Evolutionary conservation across 345 rosid genomes (phyloP).

Genomic region (Eucalyptus polybractea): DNA sequence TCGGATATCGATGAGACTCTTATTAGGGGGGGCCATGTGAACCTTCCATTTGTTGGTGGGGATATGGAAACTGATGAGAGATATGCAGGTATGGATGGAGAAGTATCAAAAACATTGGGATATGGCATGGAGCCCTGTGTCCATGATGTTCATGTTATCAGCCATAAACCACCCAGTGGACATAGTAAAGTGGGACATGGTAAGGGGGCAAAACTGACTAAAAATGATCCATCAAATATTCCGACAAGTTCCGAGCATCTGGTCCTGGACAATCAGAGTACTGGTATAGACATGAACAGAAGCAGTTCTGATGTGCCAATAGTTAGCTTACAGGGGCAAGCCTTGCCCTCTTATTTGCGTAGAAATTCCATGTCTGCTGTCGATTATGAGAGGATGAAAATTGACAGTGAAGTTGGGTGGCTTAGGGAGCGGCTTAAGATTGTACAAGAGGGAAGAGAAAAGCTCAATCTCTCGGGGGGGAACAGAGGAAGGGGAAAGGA

Average conservation of each 20-base stretch:
- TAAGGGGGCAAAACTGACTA: not conserved
- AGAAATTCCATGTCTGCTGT: conserved; percentile 31
- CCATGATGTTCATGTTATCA: conserved; percentile 38
- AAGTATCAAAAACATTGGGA: not conserved
- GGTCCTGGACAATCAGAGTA: not conserved
- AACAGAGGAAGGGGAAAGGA: conserved; percentile 18
- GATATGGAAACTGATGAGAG: not conserved
- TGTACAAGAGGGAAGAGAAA: conserved; percentile 26
- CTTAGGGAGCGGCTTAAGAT: conserved; percentile 32
- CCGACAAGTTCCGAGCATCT: not conserved
- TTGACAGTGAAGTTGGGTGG: conserved; percentile 40
- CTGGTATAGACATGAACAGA: conserved; percentile 11
- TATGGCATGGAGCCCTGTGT: conserved; percentile 2
- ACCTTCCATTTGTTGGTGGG: not conserved
- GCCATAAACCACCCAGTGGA: conserved; percentile 1
- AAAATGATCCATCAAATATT: not conserved
- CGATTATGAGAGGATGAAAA: conserved; percentile 21
- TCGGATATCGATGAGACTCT: not conserved
- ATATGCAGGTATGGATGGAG: not conserved
- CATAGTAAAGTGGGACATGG: not conserved
- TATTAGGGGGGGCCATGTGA: not conserved
- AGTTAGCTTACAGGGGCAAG: not conserved
- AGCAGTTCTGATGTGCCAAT: conserved; percentile 17
- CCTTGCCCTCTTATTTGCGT: not conserved
- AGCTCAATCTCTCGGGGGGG: conserved; percentile 17